Evolutionary conservation across 768 basidiomycete species (phyloP), one percentile per base, ranked within the genome.

Genomic region (Imleria badia): DNA sequence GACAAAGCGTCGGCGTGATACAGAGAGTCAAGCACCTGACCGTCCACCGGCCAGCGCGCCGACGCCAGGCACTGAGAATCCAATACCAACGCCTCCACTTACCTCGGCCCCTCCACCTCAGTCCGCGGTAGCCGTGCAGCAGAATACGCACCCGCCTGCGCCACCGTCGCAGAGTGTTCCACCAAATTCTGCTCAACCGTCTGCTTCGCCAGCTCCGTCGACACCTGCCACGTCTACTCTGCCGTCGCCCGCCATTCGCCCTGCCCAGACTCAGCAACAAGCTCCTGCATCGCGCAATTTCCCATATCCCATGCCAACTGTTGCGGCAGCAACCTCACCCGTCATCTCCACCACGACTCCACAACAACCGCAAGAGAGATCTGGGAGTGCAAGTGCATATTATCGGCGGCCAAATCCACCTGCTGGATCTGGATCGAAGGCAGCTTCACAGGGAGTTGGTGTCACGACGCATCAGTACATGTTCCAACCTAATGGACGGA

Each of bases 251-350:
- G 65, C 70, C 42, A 60, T 73, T 45, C 62, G 64, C 19, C 63
- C 66, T 46, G 63, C 72, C 12, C 64, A 72, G 23, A 60, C 68
- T 29, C 70, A 72, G 31, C 68, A 70, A 36, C 69, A 62, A 43
- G n/a, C 57, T 1, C n/a, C 64, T 31, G 29, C 60, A 15, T 56
- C 68, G 1, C 62, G 72, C 26, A 65, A 55, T 42, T 64, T 83
- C 45, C 84, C 85, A 5, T 89, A 84, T 79, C 85, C 87, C 7
- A 87, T 88, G 85, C 86, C 87, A 2, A 86, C 84, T 1, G 79
- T 87, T 30, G 86, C 87, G 1, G 82, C 78, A 11, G 77, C 78
- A 42, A 82, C 83, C 0, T 81, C 85, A 6, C 79, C 85, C 3
- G 79, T 85, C 5, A 74, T 86, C 20, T 59, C 78, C 5, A 60